These are phyloP conservation scores for Lablab purpureus DNA, from an alignment of 306 rosid genomes.

Conservation along the genomic window DNA sequence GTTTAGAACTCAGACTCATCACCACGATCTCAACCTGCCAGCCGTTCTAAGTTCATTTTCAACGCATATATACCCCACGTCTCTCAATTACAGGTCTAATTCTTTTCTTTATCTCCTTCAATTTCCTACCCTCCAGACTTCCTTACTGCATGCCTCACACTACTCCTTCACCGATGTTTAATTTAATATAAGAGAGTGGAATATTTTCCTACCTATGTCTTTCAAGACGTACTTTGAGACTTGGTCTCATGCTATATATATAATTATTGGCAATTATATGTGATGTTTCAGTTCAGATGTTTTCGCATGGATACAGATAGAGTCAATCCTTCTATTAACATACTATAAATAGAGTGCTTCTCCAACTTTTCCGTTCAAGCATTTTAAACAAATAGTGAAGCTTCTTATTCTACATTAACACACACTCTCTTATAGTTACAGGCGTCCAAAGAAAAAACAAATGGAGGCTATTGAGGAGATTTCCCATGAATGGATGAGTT, in stretches of 20 bases:
- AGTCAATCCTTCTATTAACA: conserved; percentile 12
- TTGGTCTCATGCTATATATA: conserved; percentile 36
- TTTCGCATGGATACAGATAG: conserved; percentile 36
- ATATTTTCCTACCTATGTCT: neutral
- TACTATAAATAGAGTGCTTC: conserved; percentile 50
- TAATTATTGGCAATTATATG: conserved; percentile 49
- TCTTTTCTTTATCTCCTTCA: conserved; percentile 9
- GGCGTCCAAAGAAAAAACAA: neutral
- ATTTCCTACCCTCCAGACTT: neutral
- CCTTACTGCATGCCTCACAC: conserved; percentile 11
- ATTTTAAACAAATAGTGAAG: conserved; percentile 6
- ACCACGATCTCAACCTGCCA: conserved; percentile 42
- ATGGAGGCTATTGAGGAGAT: conserved; percentile 61
- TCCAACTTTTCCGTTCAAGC: neutral
- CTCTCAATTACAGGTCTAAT: conserved; percentile 29
- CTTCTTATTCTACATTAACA: conserved; percentile 20
- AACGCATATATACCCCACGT: neutral
- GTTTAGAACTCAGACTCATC: conserved; percentile 45
- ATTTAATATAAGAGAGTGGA: too few species aligned
- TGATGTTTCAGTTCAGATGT: neutral
- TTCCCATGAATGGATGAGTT: conserved; percentile 65
- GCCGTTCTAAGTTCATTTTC: conserved; percentile 21
- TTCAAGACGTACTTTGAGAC: conserved; percentile 4
- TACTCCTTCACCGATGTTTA: neutral
- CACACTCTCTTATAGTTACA: neutral